Evolutionary conservation across 106 monocot genomes (phyloP).

Genomic region (Apostasia ramifera): DNA sequence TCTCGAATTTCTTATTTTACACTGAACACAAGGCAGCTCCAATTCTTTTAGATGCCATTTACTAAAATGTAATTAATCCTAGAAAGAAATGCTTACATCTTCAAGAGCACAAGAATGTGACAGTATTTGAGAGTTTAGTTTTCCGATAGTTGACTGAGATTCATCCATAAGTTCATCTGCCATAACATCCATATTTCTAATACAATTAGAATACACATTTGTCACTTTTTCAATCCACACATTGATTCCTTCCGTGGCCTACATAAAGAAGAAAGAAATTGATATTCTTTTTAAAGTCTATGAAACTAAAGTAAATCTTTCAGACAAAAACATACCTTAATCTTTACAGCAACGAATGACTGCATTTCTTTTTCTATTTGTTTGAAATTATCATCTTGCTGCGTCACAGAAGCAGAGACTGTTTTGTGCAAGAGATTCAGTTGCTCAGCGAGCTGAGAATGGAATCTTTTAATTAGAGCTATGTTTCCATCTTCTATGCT

Average conservation of each 20-base stretch:
- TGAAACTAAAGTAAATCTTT: not conserved
- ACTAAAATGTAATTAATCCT: too few species aligned
- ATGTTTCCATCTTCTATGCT: constrained; percentile 56
- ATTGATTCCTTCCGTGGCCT: constrained; percentile 42
- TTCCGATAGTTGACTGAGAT: constrained; percentile 26
- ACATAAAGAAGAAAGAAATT: not conserved
- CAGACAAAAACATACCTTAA: constrained; percentile 20
- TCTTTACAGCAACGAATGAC: constrained; percentile 44
- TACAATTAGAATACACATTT: constrained; percentile 25
- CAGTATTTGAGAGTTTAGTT: constrained; percentile 30
- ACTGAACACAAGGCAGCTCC: too few species aligned
- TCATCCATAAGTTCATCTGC: constrained; percentile 37
- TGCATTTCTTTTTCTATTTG: constrained; percentile 65
- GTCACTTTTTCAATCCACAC: constrained; percentile 26
- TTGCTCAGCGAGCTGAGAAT: constrained; percentile 41
- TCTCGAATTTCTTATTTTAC: too few species aligned
- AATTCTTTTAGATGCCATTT: too few species aligned
- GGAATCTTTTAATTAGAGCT: constrained; percentile 38
- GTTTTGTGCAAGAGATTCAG: constrained; percentile 46
- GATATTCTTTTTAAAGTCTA: not conserved
- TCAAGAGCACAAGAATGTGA: constrained; percentile 31
- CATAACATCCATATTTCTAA: constrained; percentile 26
- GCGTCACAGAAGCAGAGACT: constrained; percentile 48
- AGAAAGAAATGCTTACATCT: constrained; percentile 20
- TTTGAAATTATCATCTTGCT: constrained; percentile 44